Conservation (phyloP, 139 green algal species). For the Picochlorum sp. region DNA sequence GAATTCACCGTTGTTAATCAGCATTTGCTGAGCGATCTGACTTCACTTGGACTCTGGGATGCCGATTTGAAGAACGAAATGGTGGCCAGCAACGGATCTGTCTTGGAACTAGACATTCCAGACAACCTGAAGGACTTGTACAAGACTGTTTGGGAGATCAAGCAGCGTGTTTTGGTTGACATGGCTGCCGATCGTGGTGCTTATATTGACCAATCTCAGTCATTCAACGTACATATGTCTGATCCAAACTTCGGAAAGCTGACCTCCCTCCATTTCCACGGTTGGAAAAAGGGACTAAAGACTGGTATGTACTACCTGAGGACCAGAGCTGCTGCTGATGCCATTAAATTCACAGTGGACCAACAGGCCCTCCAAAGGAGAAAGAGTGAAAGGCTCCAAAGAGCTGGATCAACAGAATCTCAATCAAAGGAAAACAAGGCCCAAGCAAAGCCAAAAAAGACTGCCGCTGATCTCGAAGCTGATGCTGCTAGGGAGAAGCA, state of each 20-base stretch:
- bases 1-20: conserved; percentile 96
- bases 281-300: conserved; percentile 83
- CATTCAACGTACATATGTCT: conserved; percentile 98
- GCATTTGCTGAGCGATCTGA: conserved; percentile 93
- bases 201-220: conserved; percentile 97
- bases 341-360: conserved; percentile 99
- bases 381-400: conserved; percentile 20
- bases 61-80: conserved; percentile 90
- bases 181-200: conserved; percentile 96
- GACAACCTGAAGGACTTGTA: conserved; percentile 88
- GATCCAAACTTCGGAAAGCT: conserved; percentile 99
- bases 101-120: conserved; percentile 72
- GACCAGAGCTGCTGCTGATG: conserved; percentile 83
- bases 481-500: conserved; percentile 46
- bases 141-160: conserved; percentile 99
- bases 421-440: conserved; percentile 70
- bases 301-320: conserved; percentile 97
- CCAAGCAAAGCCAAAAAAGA: conserved; percentile 23
- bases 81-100: conserved; percentile 69
- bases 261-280: conserved; percentile 96
- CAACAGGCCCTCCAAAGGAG: conserved; percentile 35
- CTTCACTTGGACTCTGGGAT: conserved; percentile 79
- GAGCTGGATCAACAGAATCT: conserved; percentile 1
- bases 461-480: conserved; percentile 5
- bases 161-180: conserved; percentile 91